Percentiles rank a stretch among this genome's conserved stretches.
These are phyloP conservation scores for Podaxis sp. DNA, from an alignment of 768 basidiomycete species.

Conservation along the genomic window DNA sequence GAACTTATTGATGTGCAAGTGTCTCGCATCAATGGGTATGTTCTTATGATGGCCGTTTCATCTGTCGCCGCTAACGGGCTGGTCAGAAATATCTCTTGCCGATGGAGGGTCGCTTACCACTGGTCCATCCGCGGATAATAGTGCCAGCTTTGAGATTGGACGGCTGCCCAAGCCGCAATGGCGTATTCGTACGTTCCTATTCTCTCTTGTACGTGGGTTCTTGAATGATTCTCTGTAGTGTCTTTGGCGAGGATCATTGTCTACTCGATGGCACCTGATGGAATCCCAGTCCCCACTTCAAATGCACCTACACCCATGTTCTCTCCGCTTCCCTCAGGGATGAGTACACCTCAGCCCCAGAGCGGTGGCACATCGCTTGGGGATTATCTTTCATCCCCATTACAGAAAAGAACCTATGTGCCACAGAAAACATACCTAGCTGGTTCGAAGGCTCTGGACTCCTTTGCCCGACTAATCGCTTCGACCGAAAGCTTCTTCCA, in stretches of 20 bases:
- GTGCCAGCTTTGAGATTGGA: constrained; percentile 72
- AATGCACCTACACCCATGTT: constrained; percentile 70
- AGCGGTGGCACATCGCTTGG: constrained; percentile 37
- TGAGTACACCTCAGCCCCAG: constrained; percentile 54
- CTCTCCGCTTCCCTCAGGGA: constrained; percentile 67
- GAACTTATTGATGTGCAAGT: constrained; percentile 86
- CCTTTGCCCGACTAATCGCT: constrained; percentile 80
- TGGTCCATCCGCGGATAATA: constrained; percentile 71
- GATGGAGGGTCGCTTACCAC: constrained; percentile 75
- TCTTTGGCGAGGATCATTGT: constrained; percentile 85
- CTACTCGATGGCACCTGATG: constrained; percentile 81
- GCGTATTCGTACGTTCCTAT: constrained; percentile 59
- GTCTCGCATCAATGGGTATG: constrained; percentile 79
- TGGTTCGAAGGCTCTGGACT: constrained; percentile 83
- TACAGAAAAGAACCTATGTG: constrained; percentile 44
- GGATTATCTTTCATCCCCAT: constrained; percentile 60
- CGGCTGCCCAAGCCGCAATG: constrained; percentile 71
- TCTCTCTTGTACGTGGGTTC: constrained; percentile 10
- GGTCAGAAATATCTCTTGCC: constrained; percentile 66
- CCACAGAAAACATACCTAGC: constrained; percentile 65
- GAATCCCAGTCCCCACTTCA: constrained; percentile 55
- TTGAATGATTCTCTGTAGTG: constrained; percentile 37
- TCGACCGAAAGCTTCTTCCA: constrained; percentile 92
- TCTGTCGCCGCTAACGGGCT: constrained; percentile 3
- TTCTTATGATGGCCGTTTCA: constrained; percentile 15